Percentiles rank a stretch among this genome's conserved stretches.
Conservation (phyloP, 192 early-diverging fungal genomes). For the Coemansia sp. region DNA sequence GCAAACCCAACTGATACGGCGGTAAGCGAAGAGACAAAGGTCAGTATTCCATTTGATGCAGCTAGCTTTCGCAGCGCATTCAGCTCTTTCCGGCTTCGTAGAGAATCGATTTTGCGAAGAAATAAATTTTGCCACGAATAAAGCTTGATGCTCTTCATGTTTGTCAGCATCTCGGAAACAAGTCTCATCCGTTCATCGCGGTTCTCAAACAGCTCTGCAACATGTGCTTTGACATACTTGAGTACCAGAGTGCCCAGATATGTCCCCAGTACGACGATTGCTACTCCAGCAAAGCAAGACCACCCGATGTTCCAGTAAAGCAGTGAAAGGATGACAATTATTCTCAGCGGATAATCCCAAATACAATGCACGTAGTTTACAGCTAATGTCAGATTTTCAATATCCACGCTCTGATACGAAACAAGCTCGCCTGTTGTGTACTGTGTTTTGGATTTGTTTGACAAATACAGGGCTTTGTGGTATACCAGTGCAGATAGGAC, state of each 20-base stretch:
- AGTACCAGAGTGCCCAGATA: slow-evolving; percentile 60
- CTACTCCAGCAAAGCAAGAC: slow-evolving; percentile 12
- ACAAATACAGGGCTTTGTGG: slow-evolving; percentile 19
- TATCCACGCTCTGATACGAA: slow-evolving; percentile 66
- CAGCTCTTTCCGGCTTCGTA: slow-evolving; percentile 77
- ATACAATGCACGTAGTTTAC: slow-evolving; percentile 46
- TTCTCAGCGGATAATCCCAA: slow-evolving; percentile 19
- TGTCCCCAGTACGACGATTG: slow-evolving; percentile 5
- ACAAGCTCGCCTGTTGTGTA: slow-evolving; percentile 79
- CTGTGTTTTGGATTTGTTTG: slow-evolving; percentile 57
- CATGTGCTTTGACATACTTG: slow-evolving; percentile 14
- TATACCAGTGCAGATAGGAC: slow-evolving; percentile 19
- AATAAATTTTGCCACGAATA: slow-evolving; percentile 62
- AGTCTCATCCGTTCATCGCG: slow-evolving; percentile 61
- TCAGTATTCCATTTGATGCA: slow-evolving; percentile 65
- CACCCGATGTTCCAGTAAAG: slow-evolving; percentile 23
- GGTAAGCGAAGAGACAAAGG: slow-evolving; percentile 78
- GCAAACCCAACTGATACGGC: slow-evolving; percentile 81
- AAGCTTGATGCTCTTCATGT: slow-evolving; percentile 63
- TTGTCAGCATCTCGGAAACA: slow-evolving; percentile 55
- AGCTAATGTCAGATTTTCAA: not conserved
- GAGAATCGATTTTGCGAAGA: slow-evolving; percentile 57
- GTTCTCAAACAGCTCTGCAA: slow-evolving; percentile 41
- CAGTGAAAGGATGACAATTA: slow-evolving; percentile 14
- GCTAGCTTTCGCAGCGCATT: slow-evolving; percentile 74